Evolutionary conservation across 768 basidiomycete genomes (phyloP).

Genomic region (Russula sp.): DNA sequence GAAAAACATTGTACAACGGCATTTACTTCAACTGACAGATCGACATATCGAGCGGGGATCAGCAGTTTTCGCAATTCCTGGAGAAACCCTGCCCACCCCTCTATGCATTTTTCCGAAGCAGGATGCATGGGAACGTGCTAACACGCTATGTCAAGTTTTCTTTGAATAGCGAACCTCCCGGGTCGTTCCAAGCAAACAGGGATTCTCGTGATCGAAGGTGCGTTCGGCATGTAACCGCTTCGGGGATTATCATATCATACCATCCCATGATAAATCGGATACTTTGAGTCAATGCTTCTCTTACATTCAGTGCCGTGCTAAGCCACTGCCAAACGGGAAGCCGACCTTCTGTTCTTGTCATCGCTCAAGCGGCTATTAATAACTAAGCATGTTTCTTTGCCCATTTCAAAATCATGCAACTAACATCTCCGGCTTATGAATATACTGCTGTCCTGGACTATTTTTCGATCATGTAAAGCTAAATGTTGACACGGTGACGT

Average conservation of each 20-base stretch:
- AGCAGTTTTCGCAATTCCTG: background rate
- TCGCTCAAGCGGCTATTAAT: background rate
- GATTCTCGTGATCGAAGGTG: constrained; percentile 1
- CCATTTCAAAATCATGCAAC: background rate
- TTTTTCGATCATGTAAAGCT: background rate
- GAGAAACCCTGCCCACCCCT: background rate
- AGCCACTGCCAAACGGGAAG: background rate
- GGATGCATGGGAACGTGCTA: background rate
- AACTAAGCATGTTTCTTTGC: background rate
- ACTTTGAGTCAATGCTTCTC: constrained; percentile 2
- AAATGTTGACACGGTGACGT: background rate
- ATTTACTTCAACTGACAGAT: too few relatives aligned
- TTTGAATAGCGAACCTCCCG: too few relatives aligned
- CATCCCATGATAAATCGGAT: constrained; percentile 1
- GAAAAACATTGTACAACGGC: too few relatives aligned
- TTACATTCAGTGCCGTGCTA: background rate
- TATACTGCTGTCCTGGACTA: background rate
- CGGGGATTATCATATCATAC: constrained; percentile 2
- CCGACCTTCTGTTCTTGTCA: background rate
- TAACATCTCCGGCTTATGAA: constrained; percentile 4
- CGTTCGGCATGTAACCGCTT: constrained; percentile 3
- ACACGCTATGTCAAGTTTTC: too few relatives aligned
- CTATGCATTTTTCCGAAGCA: background rate
- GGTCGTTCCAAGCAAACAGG: background rate
- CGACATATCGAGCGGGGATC: background rate